A percentile compares a stretch with the other conserved stretches of the same genome.
Conservation (phyloP, 179 eudicot genomes). For the Heliamphora pulchella region DNA sequence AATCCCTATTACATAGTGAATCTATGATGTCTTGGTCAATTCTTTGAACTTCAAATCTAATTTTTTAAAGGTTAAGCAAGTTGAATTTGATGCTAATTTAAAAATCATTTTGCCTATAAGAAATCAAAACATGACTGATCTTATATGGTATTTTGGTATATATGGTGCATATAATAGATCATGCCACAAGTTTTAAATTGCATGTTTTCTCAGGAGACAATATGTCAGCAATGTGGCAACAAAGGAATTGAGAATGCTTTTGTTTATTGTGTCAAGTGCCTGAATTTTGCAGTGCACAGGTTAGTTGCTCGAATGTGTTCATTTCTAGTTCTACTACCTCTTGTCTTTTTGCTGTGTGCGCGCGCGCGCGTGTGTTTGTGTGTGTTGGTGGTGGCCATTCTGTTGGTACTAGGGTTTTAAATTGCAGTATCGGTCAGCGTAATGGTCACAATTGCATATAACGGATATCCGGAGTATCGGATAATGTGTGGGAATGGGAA, state of each 20-base stretch:
- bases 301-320: constrained; percentile 19
- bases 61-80: neutral
- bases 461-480: no score
- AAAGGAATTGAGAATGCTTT: constrained; percentile 33
- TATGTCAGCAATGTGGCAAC: constrained; percentile 51
- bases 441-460: no score
- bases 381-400: no score
- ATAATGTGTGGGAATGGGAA: no score
- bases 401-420: no score
- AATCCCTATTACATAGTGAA: neutral
- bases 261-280: constrained; percentile 43
- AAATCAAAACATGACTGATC: neutral
- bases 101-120: neutral
- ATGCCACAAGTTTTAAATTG: neutral
- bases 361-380: no score
- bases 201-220: constrained; percentile 25
- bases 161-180: neutral
- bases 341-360: neutral
- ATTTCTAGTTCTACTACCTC: neutral
- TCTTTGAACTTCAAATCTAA: neutral
- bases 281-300: constrained; percentile 44
- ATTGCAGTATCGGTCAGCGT: no score
- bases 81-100: neutral
- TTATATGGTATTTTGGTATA: neutral
- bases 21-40: neutral